These are phyloP conservation scores for Somion occarium DNA, from an alignment of 1,284 basidiomycete genomes.

Conservation along the genomic window DNA sequence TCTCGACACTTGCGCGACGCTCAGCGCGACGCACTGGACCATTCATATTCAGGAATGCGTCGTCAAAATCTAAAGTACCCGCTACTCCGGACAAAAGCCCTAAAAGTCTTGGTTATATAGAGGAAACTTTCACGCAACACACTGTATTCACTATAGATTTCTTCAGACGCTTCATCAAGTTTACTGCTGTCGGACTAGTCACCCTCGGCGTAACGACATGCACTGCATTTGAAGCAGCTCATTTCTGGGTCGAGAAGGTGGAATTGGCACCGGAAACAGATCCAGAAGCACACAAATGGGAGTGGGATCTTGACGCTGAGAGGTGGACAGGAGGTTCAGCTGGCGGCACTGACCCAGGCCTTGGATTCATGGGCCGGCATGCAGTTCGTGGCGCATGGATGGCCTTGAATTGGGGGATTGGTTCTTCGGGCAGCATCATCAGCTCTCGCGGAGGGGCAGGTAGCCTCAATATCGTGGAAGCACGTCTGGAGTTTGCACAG, in stretches of 20 bases:
- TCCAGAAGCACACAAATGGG: constrained; percentile 53
- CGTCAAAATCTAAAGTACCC: not conserved
- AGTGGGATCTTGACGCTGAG: constrained; percentile 70
- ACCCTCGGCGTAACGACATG: constrained; percentile 36
- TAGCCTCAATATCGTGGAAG: constrained; percentile 43
- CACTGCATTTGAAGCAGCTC: constrained; percentile 53
- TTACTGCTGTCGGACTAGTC: constrained; percentile 33
- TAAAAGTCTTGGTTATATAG: not conserved
- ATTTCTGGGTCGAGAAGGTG: constrained; percentile 68
- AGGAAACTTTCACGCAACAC: constrained; percentile 33
- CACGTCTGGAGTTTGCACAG: constrained; percentile 48
- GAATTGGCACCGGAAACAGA: constrained; percentile 51
- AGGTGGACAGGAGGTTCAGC: constrained; percentile 67
- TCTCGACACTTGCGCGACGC: not conserved
- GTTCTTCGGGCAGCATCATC: constrained; percentile 36
- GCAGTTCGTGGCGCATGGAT: constrained; percentile 76
- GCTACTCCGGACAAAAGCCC: not conserved
- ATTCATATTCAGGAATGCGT: not conserved
- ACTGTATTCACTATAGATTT: constrained; percentile 31
- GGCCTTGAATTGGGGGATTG: constrained; percentile 67
- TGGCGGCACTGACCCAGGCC: constrained; percentile 71
- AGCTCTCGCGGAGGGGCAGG: constrained; percentile 33
- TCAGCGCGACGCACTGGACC: not conserved
- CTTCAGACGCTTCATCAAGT: constrained; percentile 37
- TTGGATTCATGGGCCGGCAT: constrained; percentile 65